Conservation (phyloP, 2,329 filamentous ascomycete species). For the Leptodontidium sp. region DNA sequence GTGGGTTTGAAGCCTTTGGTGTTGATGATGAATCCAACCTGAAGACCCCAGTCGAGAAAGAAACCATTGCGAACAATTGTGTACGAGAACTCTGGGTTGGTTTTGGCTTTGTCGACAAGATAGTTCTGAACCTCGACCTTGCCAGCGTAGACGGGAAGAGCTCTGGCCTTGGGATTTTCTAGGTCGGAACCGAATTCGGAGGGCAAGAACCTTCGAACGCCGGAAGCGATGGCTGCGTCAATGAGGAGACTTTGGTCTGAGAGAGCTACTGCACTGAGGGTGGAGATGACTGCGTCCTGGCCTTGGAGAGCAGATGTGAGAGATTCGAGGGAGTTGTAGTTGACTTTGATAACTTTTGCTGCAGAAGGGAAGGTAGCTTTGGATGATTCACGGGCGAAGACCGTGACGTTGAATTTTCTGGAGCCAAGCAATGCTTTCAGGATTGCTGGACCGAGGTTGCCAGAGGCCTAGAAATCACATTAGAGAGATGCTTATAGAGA, state of each 20-base stretch:
- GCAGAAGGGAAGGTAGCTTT: conserved; percentile 39
- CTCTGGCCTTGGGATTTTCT: conserved; percentile 48
- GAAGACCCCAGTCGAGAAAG: conserved; percentile 67
- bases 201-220: conserved; percentile 58
- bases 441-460: conserved; percentile 39
- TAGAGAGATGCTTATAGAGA: neutral
- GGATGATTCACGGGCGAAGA: conserved; percentile 55
- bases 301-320: conserved; percentile 58
- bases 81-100: conserved; percentile 58
- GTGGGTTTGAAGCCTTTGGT: conserved; percentile 46
- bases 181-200: conserved; percentile 61
- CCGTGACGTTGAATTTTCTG: conserved; percentile 54
- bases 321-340: conserved; percentile 53
- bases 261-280: conserved; percentile 48
- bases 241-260: conserved; percentile 60
- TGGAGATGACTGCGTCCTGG: conserved; percentile 65
- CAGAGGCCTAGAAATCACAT: conserved; percentile 35
- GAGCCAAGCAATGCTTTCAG: conserved; percentile 39
- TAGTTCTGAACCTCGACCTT: conserved; percentile 57
- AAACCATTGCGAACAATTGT: conserved; percentile 60
- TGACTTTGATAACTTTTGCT: conserved; percentile 54
- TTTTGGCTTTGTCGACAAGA: conserved; percentile 50
- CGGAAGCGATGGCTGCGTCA: conserved; percentile 60
- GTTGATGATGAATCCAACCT: conserved; percentile 55
- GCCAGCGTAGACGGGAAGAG: conserved; percentile 59